Conservation (phyloP, 2,329 filamentous ascomycete species). For the Exophiala sideris region DNA sequence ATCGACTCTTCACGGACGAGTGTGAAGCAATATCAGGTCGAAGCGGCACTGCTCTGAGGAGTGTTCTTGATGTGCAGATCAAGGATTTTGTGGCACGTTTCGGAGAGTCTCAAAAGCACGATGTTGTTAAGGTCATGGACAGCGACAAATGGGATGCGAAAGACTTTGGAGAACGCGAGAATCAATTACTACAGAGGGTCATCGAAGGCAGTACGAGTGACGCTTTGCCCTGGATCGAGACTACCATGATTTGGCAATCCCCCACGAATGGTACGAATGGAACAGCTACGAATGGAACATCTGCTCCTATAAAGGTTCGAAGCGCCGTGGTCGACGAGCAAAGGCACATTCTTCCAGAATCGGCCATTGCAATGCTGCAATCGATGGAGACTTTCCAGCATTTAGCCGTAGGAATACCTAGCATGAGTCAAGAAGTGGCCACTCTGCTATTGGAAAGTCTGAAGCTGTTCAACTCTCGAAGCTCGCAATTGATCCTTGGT, state of each 20-base stretch:
- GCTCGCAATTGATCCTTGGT: slow-evolving; percentile 92
- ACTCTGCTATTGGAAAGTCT: slow-evolving; percentile 78
- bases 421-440: slow-evolving; percentile 78
- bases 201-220: slow-evolving; percentile 58
- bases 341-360: slow-evolving; percentile 79
- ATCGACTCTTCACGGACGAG: slow-evolving; percentile 63
- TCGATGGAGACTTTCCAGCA: slow-evolving; percentile 81
- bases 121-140: slow-evolving; percentile 57
- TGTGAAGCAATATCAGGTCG: slow-evolving; percentile 64
- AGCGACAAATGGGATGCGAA: slow-evolving; percentile 63
- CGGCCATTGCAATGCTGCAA: slow-evolving; percentile 74
- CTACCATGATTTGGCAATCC: slow-evolving; percentile 49
- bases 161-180: slow-evolving; percentile 57
- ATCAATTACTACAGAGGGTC: slow-evolving; percentile 51
- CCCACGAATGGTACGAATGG: slow-evolving; percentile 29
- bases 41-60: slow-evolving; percentile 58
- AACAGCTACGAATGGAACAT: slow-evolving; percentile 16
- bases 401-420: slow-evolving; percentile 79
- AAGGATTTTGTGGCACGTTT: slow-evolving; percentile 59
- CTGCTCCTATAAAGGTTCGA: slow-evolving; percentile 57
- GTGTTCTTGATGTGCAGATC: slow-evolving; percentile 61
- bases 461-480: slow-evolving; percentile 90
- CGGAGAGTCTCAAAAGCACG: slow-evolving; percentile 55
- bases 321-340: slow-evolving; percentile 79
- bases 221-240: slow-evolving; percentile 52